Evolutionary conservation across 352 stramenopile species (phyloP).

Genomic region (Globisporangium paroecandrum): DNA sequence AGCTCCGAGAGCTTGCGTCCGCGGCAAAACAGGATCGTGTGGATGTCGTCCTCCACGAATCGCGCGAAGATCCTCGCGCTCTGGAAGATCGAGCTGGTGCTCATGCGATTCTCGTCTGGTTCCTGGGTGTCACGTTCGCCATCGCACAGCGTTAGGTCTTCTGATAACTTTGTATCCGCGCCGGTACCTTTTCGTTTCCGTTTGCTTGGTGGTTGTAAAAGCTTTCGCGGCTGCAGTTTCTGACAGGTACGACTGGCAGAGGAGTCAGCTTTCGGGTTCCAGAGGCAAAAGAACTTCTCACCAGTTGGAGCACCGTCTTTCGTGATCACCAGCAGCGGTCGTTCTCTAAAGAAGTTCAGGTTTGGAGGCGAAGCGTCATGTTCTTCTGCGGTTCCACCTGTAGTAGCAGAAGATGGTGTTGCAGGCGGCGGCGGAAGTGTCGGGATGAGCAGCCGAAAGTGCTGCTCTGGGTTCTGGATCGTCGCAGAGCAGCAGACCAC

Average conservation of each 20-base stretch:
- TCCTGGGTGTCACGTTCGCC: not conserved
- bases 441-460: constrained; percentile 92
- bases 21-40: constrained; percentile 96
- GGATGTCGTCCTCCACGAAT: constrained; percentile 86
- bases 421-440: constrained; percentile 27
- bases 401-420: not conserved
- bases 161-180: not conserved
- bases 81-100: constrained; percentile 82
- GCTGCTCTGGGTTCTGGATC: constrained; percentile 89
- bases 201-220: not conserved
- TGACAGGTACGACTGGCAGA: not conserved
- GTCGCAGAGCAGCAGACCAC: constrained; percentile 97
- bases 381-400: not conserved
- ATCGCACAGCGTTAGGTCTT: not conserved
- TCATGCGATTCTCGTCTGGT: not conserved
- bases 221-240: not conserved
- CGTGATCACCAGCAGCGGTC: constrained; percentile 71
- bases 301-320: constrained; percentile 88
- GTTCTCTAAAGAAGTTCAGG: constrained; percentile 62
- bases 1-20: constrained; percentile 93
- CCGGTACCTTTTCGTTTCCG: not conserved
- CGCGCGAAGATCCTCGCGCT: constrained; percentile 90
- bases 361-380: constrained; percentile 24
- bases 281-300: constrained; percentile 94
- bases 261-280: constrained; percentile 86